Base-by-base conservation (phyloP, 352 stramenopile genomes). In the Pythium volutum region DNA sequence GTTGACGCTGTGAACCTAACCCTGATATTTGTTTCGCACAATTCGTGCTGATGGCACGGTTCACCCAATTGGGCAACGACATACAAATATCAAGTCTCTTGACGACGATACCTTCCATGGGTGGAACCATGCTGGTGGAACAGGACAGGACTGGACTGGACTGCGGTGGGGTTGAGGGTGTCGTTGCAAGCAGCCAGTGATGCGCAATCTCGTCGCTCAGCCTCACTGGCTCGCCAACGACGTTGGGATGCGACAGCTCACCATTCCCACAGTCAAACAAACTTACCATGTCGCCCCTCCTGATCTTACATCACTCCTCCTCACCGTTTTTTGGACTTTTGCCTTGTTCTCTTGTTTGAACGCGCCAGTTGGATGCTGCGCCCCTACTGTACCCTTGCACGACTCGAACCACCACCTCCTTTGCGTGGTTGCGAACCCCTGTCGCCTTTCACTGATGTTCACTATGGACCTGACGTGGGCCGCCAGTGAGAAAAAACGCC, bases 361-460 rank as follows among this genome's bases (percentile, higher is more conserved):
- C 39, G 33, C n/a, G n/a, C n/a, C n/a, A n/a, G n/a, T n/a, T n/a
- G n/a, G n/a, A n/a, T n/a, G n/a, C n/a, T n/a, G n/a, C n/a, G n/a
- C n/a, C n/a, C n/a, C n/a, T n/a, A n/a, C n/a, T n/a, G n/a, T n/a
- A n/a, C n/a, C n/a, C n/a, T n/a, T n/a, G n/a, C n/a, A n/a, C n/a
- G n/a, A n/a, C 33, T 29, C 20, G 22, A 5, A 43, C 31, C 34
- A 6, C 23, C 33, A 22, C 51, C 49, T 22, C 15, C 16, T 51
- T 67, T 62, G 61, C 41, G 52, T 68, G 70, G 59, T 76, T 74
- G 67, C 69, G 73, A 65, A 68, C 65, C 69, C 64, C 67, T 76
- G 66, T 56, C 46, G 12, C 29, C 38, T 60, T 70, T 38, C 23
- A 73, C 72, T 86, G 70, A 66, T 12, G 12, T 14, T 76, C 75